Evolutionary conservation across 306 rosid species (phyloP), one percentile per base, ranked within the genome.

Genomic region (Cucurbita pepo): DNA sequence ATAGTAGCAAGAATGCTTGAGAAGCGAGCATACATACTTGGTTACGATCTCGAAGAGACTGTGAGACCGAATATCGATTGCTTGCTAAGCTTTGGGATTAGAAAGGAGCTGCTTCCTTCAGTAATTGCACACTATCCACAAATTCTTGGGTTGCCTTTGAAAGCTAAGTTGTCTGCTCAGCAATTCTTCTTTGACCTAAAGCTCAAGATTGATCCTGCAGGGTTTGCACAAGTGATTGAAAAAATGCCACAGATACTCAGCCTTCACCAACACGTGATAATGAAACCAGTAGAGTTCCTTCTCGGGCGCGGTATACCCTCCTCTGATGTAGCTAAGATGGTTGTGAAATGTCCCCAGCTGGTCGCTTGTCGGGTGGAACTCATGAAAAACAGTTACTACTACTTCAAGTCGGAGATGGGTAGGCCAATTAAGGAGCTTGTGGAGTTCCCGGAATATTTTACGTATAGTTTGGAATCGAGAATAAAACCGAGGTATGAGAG

Each of bases 181-280:
- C 99, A 86, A 54, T 91, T 87, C 72, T 91, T 89, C 77, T 88
- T 94, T 64, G 90, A 89, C 78, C 79, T 94, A 87, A 94, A 94
- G 88, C 85, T 91, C 76, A 94, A 91, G 86, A 75, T 91, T 57
- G 96, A 94, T 34, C 97, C 99, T 0, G 90, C 84, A 74, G 89
- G 94, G 56, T 94, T 91, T 74, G 92, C 92, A 4, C 76, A 64
- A 30, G 92, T 89, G 72, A 80, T 91, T 38, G 96, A 91, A 86
- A 91, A 88, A 80, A 91, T 94, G 97, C 99, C 97, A 0, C 99
- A 91, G 86, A 88, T 91, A 51, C 87, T 89, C 65, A 85, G 92
- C 80, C 98, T 94, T 77, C 79, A 89, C 75, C 98, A 94, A 57
- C 79, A 87, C 38, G 92, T 89, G 81, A 89, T 86, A 47, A 86